Evolutionary conservation across 164 flowering plant species (phyloP).

Genomic region (Taxillus chinensis): DNA sequence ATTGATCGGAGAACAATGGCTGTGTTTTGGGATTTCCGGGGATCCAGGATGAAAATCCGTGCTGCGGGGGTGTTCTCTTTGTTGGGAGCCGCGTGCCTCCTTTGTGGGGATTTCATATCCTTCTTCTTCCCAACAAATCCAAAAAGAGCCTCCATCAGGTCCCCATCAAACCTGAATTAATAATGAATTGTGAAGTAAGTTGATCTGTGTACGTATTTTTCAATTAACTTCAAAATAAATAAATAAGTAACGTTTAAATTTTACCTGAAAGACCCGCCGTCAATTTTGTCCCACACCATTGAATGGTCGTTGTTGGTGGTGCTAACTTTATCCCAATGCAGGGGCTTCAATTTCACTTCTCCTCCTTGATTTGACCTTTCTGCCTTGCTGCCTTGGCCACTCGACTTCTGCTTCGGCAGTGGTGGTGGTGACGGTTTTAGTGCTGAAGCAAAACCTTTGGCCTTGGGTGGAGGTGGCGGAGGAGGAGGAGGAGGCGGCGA

Average conservation of each 20-base stretch:
- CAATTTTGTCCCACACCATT: slow-evolving; percentile 82
- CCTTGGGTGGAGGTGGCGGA: slow-evolving; percentile 13
- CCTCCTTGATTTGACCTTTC: slow-evolving; percentile 1
- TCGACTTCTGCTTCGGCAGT: slow-evolving; percentile 27
- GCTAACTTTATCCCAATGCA: slow-evolving; percentile 87
- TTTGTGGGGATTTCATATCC: slow-evolving; percentile 29
- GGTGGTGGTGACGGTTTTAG: slow-evolving; percentile 19
- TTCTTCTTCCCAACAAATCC: slow-evolving; percentile 59
- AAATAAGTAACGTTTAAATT: not conserved
- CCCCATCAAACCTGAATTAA: slow-evolving; percentile 59
- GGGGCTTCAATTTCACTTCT: slow-evolving; percentile 64
- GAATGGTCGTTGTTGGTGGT: slow-evolving; percentile 53
- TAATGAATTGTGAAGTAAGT: not conserved
- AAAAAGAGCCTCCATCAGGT: slow-evolving; percentile 90
- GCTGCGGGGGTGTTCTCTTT: slow-evolving; percentile 17
- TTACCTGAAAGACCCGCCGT: slow-evolving; percentile 78
- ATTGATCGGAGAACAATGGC: slow-evolving; percentile 51
- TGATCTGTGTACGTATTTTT: not conserved
- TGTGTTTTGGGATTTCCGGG: slow-evolving; percentile 52
- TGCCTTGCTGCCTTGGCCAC: not conserved
- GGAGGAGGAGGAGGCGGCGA: slow-evolving; percentile 22
- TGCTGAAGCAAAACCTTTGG: not conserved
- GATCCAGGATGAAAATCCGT: slow-evolving; percentile 57
- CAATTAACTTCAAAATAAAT: not conserved
- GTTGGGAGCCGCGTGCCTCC: slow-evolving; percentile 10